Evolutionary conservation across 2,329 filamentous ascomycete species (phyloP), one percentile per base, ranked within the genome.

Genomic region (Fusarium stilboides): DNA sequence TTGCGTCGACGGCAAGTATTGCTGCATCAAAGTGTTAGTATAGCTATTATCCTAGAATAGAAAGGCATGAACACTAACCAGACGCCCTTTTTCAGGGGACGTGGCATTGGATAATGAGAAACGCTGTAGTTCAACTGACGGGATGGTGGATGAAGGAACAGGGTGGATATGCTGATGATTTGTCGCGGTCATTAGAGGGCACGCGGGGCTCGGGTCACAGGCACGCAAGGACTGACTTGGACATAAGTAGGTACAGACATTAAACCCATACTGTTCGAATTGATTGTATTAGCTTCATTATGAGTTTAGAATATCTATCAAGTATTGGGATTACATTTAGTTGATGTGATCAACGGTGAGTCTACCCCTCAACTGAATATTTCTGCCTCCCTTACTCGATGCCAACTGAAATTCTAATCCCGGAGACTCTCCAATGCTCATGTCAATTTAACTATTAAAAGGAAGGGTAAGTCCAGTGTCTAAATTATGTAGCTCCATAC

Each of bases 1-100:
- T 81, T 81, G 50, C 79, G 79, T 13, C 73, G 69, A 5, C 79
- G 77, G 52, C 79, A 81, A 3, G 78, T 80, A 44, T 81, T 78
- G 66, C 79, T 81, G 34, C 20, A 12, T 20, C 10, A 3, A 3
- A 22, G n/a, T 10, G 8, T 54, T 8, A 57, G n/a, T 8, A 26
- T 1, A n/a, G 26, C 6, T 5, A 4, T 20, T 13, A 14, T 33
- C 22, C 15, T 12, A 14, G 1, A 2, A 7, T 0, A 6, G 13
- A 26, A 0, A 1, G 12, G 2, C 10, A 22, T 13, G 13, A 14
- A 1, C 10, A 13, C 49, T 45, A n/a, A 73, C 73, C 73, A 75
- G 8, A 73, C 49, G 3, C 50, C 53, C 39, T 75, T 73, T 8
- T 71, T 74, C 1, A 49, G 6, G 20, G 73, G 73, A 1, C 73